These are phyloP conservation scores for Helotiales sp. DNA, from an alignment of 2,329 filamentous ascomycete species.

Conservation along the genomic window DNA sequence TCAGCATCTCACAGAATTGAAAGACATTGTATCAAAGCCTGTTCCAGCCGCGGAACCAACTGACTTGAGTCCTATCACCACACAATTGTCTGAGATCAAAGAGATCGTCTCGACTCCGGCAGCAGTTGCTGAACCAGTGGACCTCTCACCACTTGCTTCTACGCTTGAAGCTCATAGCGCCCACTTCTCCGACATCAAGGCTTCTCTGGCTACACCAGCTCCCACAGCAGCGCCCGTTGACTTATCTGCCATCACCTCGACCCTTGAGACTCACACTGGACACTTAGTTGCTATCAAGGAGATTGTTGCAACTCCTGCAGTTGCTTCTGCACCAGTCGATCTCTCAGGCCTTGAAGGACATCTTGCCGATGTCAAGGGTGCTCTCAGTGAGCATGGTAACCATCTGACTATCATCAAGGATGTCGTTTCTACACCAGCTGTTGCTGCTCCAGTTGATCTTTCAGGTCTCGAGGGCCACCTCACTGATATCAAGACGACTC, in stretches of 20 bases:
- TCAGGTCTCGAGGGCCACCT: neutral
- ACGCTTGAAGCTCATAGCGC: slow-evolving; percentile 12
- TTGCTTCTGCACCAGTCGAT: neutral
- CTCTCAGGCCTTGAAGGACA: slow-evolving; percentile 7
- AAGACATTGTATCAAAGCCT: slow-evolving; percentile 8
- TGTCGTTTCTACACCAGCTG: neutral
- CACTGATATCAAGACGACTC: neutral
- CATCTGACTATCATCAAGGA: slow-evolving; percentile 5
- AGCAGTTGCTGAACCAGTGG: slow-evolving; percentile 8
- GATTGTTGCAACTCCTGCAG: slow-evolving; percentile 5
- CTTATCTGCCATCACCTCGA: neutral
- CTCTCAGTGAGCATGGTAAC: neutral
- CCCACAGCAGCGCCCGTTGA: slow-evolving; percentile 3
- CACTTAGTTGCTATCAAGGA: slow-evolving; percentile 12
- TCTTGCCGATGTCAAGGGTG: neutral
- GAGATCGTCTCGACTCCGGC: slow-evolving; percentile 1
- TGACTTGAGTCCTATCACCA: slow-evolving; percentile 8
- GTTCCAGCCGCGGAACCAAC: slow-evolving; percentile 3
- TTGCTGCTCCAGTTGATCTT: slow-evolving; percentile 4
- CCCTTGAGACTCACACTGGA: slow-evolving; percentile 3
- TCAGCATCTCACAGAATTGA: slow-evolving; percentile 15
- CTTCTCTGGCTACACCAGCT: slow-evolving; percentile 5
- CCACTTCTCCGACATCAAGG: slow-evolving; percentile 15
- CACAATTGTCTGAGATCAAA: slow-evolving; percentile 4
- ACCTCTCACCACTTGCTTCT: slow-evolving; percentile 6